phyloP scores from a whole-genome alignment of 345 rosid species.

The Pugionium dolabratum region DNA sequence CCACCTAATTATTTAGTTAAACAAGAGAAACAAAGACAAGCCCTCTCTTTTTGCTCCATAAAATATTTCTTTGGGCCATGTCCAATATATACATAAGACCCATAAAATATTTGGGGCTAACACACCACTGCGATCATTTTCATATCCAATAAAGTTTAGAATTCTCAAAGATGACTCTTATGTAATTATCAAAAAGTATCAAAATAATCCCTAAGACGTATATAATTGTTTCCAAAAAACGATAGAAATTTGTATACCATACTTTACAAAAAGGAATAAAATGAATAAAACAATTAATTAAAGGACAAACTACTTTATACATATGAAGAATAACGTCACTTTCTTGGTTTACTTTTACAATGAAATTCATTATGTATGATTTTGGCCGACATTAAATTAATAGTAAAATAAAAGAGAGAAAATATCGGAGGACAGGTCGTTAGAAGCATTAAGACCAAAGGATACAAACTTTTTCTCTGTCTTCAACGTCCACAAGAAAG shows the following conservation, averaged over 20 bases:
- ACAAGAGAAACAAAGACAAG: too few species aligned
- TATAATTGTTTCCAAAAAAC: background rate
- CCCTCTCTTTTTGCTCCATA: too few species aligned
- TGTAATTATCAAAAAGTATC: too few species aligned
- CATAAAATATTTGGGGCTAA: too few species aligned
- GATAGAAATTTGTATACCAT: background rate
- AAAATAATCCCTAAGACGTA: background rate
- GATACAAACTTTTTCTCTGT: conserved; percentile 25
- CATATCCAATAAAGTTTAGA: too few species aligned
- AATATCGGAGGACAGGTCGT: conserved; percentile 28
- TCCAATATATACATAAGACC: too few species aligned
- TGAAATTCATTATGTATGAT: background rate
- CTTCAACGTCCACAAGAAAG: conserved; percentile 47
- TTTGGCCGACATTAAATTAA: conserved; percentile 37
- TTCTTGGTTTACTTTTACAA: conserved; percentile 22
- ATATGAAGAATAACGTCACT: conserved; percentile 33
- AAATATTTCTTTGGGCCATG: too few species aligned
- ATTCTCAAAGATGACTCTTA: too few species aligned
- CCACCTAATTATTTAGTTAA: too few species aligned
- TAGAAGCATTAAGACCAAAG: conserved; percentile 30
- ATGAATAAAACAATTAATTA: conserved; percentile 19
- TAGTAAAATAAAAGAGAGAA: conserved; percentile 1
- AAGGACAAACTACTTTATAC: conserved; percentile 28
- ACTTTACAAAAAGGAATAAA: background rate
- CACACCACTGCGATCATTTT: too few species aligned